These are phyloP conservation scores for Septoria linicola DNA, from an alignment of 2,329 filamentous ascomycete species.

Conservation along the genomic window DNA sequence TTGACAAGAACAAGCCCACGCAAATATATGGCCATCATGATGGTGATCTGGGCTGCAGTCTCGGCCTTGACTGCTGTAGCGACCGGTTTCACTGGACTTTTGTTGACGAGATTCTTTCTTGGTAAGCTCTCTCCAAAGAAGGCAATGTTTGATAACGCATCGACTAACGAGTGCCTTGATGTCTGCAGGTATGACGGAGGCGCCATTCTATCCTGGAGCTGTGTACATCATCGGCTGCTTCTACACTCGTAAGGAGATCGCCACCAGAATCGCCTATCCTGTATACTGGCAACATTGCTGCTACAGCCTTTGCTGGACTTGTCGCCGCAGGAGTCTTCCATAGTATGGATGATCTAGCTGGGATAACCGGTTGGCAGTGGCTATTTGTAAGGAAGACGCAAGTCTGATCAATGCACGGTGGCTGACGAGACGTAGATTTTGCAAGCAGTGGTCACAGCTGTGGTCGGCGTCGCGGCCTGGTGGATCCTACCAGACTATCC, in stretches of 20 bases:
- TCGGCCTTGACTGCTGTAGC: too few relatives aligned
- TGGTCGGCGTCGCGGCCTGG: conserved; percentile 8
- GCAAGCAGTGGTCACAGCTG: conserved; percentile 13
- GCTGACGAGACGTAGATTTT: too few relatives aligned
- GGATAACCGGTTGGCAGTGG: conserved; percentile 56
- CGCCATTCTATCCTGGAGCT: conserved; percentile 34
- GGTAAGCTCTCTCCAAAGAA: too few relatives aligned
- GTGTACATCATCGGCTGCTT: conserved; percentile 43
- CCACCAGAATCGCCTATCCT: conserved; percentile 29
- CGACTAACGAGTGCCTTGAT: too few relatives aligned
- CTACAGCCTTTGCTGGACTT: conserved; percentile 66
- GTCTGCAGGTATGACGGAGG: conserved; percentile 19
- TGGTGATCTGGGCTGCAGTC: too few relatives aligned
- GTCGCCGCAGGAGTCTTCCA: conserved; percentile 57
- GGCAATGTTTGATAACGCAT: too few relatives aligned
- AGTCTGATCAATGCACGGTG: too few relatives aligned
- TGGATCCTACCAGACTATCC: conserved; percentile 31
- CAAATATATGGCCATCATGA: too few relatives aligned
- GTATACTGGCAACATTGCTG: conserved; percentile 45
- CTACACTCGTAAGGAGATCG: conserved; percentile 51
- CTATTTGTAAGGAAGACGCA: too few relatives aligned
- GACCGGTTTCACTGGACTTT: too few relatives aligned
- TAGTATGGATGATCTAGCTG: conserved; percentile 56
- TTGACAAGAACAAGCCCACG: conserved; percentile 35
- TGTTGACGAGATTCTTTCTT: too few relatives aligned